phyloP scores from a whole-genome alignment of 2,329 filamentous ascomycete genomes.

The Xylaria sp. region DNA sequence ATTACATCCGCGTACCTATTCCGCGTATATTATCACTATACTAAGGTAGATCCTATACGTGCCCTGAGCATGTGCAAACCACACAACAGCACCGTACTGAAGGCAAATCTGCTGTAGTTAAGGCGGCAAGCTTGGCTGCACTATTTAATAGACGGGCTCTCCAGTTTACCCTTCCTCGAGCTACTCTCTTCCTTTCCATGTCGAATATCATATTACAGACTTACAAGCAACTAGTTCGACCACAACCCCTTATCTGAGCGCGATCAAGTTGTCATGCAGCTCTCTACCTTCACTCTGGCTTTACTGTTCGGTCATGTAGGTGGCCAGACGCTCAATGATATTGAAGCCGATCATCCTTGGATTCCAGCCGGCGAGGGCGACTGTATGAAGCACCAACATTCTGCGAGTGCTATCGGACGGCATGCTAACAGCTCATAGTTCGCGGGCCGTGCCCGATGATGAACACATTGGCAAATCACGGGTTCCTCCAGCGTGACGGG shows the following conservation, averaged over 20 bases:
- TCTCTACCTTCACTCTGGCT: background rate
- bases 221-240: background rate
- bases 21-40: conserved; percentile 1
- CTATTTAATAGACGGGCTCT: background rate
- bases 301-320: conserved; percentile 8
- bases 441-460: conserved; percentile 62
- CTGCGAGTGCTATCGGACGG: background rate
- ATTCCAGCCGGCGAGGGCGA: conserved; percentile 11
- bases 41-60: background rate
- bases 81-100: background rate
- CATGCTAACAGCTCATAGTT: conserved; percentile 42
- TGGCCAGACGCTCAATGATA: background rate
- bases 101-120: background rate
- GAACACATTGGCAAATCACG: conserved; percentile 63
- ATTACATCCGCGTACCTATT: background rate
- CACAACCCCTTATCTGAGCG: background rate
- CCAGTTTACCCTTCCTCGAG: background rate
- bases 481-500: conserved; percentile 59
- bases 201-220: background rate
- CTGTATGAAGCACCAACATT: conserved; percentile 6
- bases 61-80: background rate
- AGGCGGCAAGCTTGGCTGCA: background rate
- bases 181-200: background rate
- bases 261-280: background rate
- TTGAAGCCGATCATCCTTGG: conserved; percentile 1